These are phyloP conservation scores for Eimeria acervulina DNA, from an alignment of 169 alveolate species.

Conservation along the genomic window DNA sequence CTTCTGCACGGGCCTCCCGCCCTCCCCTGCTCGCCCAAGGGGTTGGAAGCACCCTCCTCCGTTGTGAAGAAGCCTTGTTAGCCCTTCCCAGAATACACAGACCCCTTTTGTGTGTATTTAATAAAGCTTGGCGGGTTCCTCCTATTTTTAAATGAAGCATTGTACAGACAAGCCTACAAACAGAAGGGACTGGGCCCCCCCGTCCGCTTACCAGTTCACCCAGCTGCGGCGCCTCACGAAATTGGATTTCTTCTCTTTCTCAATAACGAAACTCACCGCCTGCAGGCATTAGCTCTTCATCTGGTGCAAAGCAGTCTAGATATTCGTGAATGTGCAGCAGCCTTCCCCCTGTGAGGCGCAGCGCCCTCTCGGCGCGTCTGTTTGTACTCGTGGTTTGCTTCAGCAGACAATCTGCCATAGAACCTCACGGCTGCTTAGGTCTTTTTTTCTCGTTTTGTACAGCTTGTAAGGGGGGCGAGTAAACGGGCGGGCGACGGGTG, in stretches of 20 bases:
- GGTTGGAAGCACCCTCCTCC: background rate
- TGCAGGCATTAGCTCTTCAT: background rate
- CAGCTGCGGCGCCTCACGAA: background rate
- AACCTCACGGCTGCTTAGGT: background rate
- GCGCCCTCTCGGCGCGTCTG: background rate
- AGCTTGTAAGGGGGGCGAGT: background rate
- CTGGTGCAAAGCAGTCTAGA: background rate
- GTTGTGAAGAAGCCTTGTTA: background rate
- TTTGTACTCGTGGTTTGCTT: background rate
- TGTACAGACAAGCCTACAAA: background rate
- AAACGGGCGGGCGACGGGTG: background rate
- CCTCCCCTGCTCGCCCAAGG: conserved; percentile 39
- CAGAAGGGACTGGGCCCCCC: conserved; percentile 7
- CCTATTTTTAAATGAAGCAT: background rate
- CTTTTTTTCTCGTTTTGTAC: background rate
- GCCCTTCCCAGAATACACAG: background rate
- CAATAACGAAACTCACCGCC: background rate
- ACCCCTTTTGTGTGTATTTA: background rate
- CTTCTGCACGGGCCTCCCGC: conserved; percentile 1
- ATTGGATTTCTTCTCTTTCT: background rate
- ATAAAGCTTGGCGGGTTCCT: background rate
- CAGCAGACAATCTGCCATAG: background rate
- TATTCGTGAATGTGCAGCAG: background rate
- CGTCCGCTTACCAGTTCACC: background rate
- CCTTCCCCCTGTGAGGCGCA: background rate